These are phyloP conservation scores for Powellomyces hirtus DNA, from an alignment of 192 early-diverging fungal genomes.

Conservation along the genomic window DNA sequence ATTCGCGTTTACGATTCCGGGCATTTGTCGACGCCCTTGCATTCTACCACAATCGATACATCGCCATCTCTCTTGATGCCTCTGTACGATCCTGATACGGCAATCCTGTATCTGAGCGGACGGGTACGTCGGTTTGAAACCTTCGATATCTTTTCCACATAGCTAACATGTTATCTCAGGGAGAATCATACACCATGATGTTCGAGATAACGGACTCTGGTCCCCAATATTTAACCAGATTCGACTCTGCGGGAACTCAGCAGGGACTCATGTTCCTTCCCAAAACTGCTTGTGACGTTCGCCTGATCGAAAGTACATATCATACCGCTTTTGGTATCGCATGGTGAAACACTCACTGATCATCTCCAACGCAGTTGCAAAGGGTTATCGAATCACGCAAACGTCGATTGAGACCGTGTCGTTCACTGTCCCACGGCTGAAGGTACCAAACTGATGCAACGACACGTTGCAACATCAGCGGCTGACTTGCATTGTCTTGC, in stretches of 20 bases:
- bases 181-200: slow-evolving; percentile 73
- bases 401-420: slow-evolving; percentile 70
- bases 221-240: slow-evolving; percentile 54
- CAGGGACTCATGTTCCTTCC: slow-evolving; percentile 72
- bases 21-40: slow-evolving; percentile 23
- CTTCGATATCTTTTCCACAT: background rate
- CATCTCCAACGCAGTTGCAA: slow-evolving; percentile 41
- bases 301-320: slow-evolving; percentile 67
- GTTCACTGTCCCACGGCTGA: slow-evolving; percentile 74
- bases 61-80: slow-evolving; percentile 75
- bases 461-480: too few species aligned
- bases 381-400: slow-evolving; percentile 65
- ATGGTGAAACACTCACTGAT: background rate
- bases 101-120: slow-evolving; percentile 68
- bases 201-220: slow-evolving; percentile 59
- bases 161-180: too few species aligned
- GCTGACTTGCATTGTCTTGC: background rate
- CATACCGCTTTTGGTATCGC: background rate
- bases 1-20: slow-evolving; percentile 47
- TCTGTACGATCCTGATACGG: slow-evolving; percentile 67
- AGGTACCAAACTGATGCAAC: too few species aligned
- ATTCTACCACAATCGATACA: slow-evolving; percentile 50
- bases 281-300: slow-evolving; percentile 65
- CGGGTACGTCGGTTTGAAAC: too few species aligned
- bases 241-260: slow-evolving; percentile 59